Evolutionary conservation across 2,329 filamentous ascomycete species (phyloP), one percentile per base, ranked within the genome.

Genomic region (Alternaria gaisen): DNA sequence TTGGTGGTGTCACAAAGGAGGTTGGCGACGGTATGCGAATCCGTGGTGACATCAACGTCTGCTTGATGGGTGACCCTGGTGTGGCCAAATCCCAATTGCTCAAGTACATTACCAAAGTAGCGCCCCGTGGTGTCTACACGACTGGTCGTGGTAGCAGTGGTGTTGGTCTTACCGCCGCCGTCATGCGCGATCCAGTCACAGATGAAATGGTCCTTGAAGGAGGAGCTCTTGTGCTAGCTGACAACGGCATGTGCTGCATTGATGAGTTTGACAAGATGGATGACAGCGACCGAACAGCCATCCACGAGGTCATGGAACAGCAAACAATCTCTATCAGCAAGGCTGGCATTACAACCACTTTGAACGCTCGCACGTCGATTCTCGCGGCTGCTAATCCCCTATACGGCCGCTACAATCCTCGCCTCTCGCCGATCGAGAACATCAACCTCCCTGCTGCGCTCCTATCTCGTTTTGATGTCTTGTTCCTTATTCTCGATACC

Each of bases 21-120:
- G 96, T 98, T 87, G 93, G 93, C 53, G 95, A 99, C 74, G 95
- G 95, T 62, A 98, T 99, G 95, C 91, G 93, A 73, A 99, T 99
- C 77, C 93, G 95, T 85, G 95, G 95, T 72, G 95, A 99, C 76
- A 97, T 99, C 84, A 99, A 99, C 81, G 90, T 99, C 65, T 98
- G 95, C 79, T 83, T 99, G 74, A 99, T 99, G 95, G 95, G 95
- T 85, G 95, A 99, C 75, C 95, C 95, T 77, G 95, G 95, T 92
- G 95, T 99, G 76, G 95, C 95, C 82, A 99, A 99, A 83, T 99
- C 95, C 38, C 95, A 99, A 83, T 83, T 99, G 68, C 86, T 99
- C 68, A 98, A 97, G 82, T 99, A 99, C 79, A 98, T 99, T 77
- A 93, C 93, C 67, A 98, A 99, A 82, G 95, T 99, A 30, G 94